Percentiles rank a stretch among this genome's conserved stretches.
phyloP scores from a whole-genome alignment of 148 eudicot genomes.

The Rhododendron simsii region DNA sequence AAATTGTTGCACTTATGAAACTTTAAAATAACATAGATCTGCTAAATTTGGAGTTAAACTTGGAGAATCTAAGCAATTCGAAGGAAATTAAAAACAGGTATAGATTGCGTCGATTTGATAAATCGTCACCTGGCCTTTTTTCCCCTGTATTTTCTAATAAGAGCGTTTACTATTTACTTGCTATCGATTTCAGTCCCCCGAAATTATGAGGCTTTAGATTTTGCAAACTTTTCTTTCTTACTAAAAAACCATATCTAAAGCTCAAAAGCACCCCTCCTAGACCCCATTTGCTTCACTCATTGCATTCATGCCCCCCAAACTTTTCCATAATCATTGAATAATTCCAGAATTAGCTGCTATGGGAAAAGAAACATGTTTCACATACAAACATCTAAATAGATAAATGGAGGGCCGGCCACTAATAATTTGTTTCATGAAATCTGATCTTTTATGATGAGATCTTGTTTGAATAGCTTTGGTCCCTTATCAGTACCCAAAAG shows the following conservation, averaged over 20 bases:
- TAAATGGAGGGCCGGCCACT: conserved; percentile 4
- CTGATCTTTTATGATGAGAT: neutral
- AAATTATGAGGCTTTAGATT: no score
- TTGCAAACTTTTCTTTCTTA: no score
- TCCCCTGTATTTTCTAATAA: neutral
- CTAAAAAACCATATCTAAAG: neutral
- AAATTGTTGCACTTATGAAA: neutral
- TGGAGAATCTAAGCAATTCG: neutral
- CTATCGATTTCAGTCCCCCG: neutral
- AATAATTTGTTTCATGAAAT: neutral
- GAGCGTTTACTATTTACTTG: no score
- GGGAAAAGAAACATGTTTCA: neutral
- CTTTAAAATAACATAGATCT: neutral
- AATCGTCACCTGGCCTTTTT: neutral
- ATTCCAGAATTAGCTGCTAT: neutral
- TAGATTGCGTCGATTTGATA: neutral
- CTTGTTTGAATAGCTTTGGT: neutral
- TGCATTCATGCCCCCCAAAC: neutral
- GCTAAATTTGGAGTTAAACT: no score
- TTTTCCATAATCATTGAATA: neutral
- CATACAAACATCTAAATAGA: neutral
- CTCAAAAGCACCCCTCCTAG: neutral
- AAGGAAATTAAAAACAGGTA: neutral
- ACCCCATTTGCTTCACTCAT: neutral
- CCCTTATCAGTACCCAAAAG: neutral